Evolutionary conservation across 805 yeast genomes (phyloP).

Genomic region (Pichia phayaonensis): DNA sequence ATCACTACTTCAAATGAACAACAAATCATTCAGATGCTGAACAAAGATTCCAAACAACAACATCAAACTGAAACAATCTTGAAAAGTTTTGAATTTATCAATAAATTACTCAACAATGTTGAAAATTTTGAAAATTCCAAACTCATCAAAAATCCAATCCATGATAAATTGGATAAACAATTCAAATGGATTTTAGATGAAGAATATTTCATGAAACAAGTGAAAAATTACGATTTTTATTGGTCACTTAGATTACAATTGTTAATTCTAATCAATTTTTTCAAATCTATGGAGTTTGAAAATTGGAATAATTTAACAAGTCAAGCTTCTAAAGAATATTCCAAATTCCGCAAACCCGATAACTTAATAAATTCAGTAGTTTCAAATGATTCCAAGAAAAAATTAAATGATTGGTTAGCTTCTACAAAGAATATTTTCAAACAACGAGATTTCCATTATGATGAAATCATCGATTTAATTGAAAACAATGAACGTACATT

Average conservation of each 20-base stretch:
- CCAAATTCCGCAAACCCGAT: constrained; percentile 21
- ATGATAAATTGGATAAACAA: not conserved
- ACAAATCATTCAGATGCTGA: not conserved
- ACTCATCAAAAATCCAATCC: not conserved
- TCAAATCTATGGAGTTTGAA: constrained; percentile 14
- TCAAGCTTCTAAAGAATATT: constrained; percentile 14
- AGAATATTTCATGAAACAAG: constrained; percentile 19
- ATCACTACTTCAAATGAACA: not conserved
- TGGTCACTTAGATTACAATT: constrained; percentile 19
- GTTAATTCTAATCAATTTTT: constrained; percentile 18
- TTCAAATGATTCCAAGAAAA: not conserved
- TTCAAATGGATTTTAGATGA: constrained; percentile 24
- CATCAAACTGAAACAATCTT: not conserved
- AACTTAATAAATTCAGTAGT: constrained; percentile 9
- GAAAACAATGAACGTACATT: constrained; percentile 21
- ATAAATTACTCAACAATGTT: not conserved
- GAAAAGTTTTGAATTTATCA: constrained; percentile 14
- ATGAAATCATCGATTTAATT: constrained; percentile 12
- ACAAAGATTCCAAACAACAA: not conserved
- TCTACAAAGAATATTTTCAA: not conserved
- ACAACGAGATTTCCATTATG: constrained; percentile 1
- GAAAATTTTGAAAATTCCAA: not conserved
- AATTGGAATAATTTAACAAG: constrained; percentile 17
- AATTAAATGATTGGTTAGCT: not conserved
- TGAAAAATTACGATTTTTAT: constrained; percentile 13